Evolutionary conservation across 805 yeast species (phyloP), one percentile per base, ranked within the genome.

Genomic region (Cyberlindnera maclurae): DNA sequence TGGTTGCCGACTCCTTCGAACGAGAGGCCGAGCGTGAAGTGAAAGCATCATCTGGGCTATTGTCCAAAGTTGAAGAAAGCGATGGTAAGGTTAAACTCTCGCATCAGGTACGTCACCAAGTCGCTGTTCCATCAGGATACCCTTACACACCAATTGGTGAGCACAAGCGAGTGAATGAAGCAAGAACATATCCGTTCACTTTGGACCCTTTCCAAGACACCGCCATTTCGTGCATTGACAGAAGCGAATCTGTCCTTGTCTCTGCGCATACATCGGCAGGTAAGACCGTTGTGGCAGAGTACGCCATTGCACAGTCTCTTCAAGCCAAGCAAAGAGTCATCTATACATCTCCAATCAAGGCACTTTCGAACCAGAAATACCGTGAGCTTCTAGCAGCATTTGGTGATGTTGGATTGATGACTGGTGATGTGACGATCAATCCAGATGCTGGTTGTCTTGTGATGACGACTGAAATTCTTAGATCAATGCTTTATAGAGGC

Each of bases 181-280:
- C 97, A 3, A 72, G 97, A 50, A 77, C 82, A 0, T 93, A 93
- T 53, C 97, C 97, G 0, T 93, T 93, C 63, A 76, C 79, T 0
- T 71, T 93, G 49, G 99, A 93, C 72, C 97, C 98, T 24, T 93
- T 93, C 71, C 99, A 93, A 67, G 96, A 93, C 51, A 89, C 96
- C 15, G 84, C 97, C 12, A 82, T 93, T 46, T 88, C 96, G 10
- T 90, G 97, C 64, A 93, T 93, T 47, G 97, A 93, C 60, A 73
- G 97, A 57, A 76, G 79, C 50, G 97, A 90, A 63, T 82, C 95
- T 2, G 99, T 93, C 17, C 70, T 93, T 50, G 98, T 93, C 5
- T 88, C 97, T 26, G 99, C 99, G 0, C 98, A 90, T 60, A 90
- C 98, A 0, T 90, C 97, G 4, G 98, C 98, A 0, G 98, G 98